A percentile compares a stretch with the other conserved stretches of the same genome.
phyloP scores from a whole-genome alignment of 805 yeast species.

The Kodamaea hsintzibuensis region DNA sequence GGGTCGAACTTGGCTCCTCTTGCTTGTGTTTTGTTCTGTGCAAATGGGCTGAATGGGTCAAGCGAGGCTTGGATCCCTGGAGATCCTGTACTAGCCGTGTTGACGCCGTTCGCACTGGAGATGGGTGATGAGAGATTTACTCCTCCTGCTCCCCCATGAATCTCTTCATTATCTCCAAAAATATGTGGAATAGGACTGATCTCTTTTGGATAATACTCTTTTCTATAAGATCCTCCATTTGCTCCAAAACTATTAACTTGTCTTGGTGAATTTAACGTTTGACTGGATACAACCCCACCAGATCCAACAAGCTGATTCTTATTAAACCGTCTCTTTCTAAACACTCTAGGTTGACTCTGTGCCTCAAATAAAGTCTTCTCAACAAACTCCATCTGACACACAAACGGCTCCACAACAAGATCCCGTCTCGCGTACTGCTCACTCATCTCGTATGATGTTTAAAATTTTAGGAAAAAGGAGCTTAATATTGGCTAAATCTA shows the following conservation, averaged over 20 bases:
- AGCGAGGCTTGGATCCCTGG: neutral
- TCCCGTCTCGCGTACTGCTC: conserved; percentile 5
- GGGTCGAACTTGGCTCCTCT: conserved; percentile 26
- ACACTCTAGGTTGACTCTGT: conserved; percentile 30
- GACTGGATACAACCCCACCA: too few species aligned
- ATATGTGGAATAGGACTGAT: conserved; percentile 7
- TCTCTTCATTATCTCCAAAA: conserved; percentile 2
- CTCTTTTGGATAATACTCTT: neutral
- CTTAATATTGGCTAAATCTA: neutral
- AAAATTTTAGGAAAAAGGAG: neutral
- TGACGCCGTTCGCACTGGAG: too few species aligned
- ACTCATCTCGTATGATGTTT: neutral
- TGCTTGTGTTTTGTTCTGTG: conserved; percentile 2
- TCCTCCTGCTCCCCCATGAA: too few species aligned
- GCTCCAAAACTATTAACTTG: neutral
- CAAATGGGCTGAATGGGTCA: neutral
- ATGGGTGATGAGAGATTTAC: too few species aligned
- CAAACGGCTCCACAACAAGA: conserved; percentile 29
- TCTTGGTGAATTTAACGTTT: neutral
- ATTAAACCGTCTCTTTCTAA: conserved; percentile 5
- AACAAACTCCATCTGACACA: conserved; percentile 33
- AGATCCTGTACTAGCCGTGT: neutral
- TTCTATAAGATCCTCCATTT: neutral
- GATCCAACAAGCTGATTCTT: neutral
- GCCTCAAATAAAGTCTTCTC: conserved; percentile 33